Evolutionary conservation across 1,139 yeast species (phyloP), one percentile per base, ranked within the genome.

Genomic region (Candida gigantensis): DNA sequence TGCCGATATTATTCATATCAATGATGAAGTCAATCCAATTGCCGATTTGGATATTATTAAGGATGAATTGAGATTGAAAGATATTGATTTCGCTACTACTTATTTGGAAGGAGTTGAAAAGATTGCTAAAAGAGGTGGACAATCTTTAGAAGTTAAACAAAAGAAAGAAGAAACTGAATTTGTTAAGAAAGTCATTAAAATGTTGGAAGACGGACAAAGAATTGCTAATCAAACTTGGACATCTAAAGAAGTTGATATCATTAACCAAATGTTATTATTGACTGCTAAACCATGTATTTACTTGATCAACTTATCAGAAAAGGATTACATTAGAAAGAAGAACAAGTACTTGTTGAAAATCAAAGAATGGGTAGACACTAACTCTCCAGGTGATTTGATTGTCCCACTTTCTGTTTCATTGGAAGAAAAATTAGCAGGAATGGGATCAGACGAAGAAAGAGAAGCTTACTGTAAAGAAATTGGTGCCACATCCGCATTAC

Each of bases 271-370:
- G 95, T 79, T 77, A 55, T 77, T 84, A 59, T 77, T 90, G 61
- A 89, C 97, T 30, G 97, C 97, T 52, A 90, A 92, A 72, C 96
- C 97, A 57, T 81, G 95, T 58, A 90, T 92, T 60, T 92, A 90
- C 72, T 80, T 92, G 62, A 86, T 94, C 60, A 92, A 92, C 74
- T 76, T 92, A 63, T 84, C 95, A 31, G 98, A 94, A 75, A 84
- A 74, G 55, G 98, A 94, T 65, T 92, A 84, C 69, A 76, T 89
- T 56, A 86, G 98, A 75, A 92, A 90, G 81, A 92, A 92, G 86
- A 92, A 94, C 78, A 92, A 92, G 83, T 85, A 88, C 65, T 75
- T 92, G 65, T 68, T 84, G 46, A 81, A 76, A 61, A 90, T 92
- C 65, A 92, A 92, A 74, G 90, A 90, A 74, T 92, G 99, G 99